Evolutionary conservation across 2,329 filamentous ascomycete genomes (phyloP), one percentile per base, ranked within the genome.

Genomic region (Botrytis pseudocinerea): DNA sequence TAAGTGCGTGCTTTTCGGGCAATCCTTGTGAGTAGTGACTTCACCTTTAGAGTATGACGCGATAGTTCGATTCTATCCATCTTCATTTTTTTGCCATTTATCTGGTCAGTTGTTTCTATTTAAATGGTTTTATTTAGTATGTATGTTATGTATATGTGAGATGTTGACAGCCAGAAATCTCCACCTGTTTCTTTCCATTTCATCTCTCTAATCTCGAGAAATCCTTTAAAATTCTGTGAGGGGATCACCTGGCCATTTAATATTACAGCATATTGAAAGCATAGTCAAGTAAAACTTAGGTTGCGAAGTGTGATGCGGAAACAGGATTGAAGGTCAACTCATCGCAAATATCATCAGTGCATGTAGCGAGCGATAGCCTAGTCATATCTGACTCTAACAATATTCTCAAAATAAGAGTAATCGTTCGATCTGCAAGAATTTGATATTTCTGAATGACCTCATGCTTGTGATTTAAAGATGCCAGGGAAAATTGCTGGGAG

Each of bases 311-410:
- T 46, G n/a, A n/a, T 35, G 7, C 5, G 22, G 14, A 7, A n/a
- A 62, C 12, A 14, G 42, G 14, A 10, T 25, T 28, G 7, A 35
- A 28, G 10, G 35, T 12, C 16, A 35, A 42, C 20, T 42, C 32
- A 65, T n/a, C n/a, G 28, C 42, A 65, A 2, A 18, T 65, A 65
- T 22, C 20, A 6, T 63, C 59, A 40, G 42, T 28, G 40, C 16
- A 70, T 48, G 42, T 22, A 57, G 51, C 42, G 32, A 32, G n/a
- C 4, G 35, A 35, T 70, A 70, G 69, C 54, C 62, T 44, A 32
- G 48, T 22, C 40, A 28, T 51, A 22, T 38, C 57, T 12, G 28
- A 20, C 28, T 35, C 38, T 8, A 28, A 18, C 6, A 28, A 12
- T 16, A 42, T n/a, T 18, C 3, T 28, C 1, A 54, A 28, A 28